Base-by-base conservation (phyloP, 2,329 filamentous ascomycete genomes). In the Penicillium sp. region DNA sequence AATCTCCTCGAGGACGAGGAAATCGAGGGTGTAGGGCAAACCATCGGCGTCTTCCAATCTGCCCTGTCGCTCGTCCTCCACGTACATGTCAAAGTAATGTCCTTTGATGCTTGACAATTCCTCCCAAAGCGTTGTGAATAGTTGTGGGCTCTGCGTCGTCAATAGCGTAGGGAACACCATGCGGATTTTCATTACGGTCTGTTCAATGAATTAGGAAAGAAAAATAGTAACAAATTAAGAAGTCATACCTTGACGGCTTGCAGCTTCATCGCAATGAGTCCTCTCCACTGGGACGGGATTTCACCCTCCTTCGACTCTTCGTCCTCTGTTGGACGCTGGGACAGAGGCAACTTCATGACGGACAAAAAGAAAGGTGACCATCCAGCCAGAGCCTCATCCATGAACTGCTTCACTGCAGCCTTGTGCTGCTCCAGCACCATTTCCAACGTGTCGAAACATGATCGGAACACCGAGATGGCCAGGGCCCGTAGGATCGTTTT, bases 361-460 rank as follows among this genome's bases (percentile, higher is more conserved):
- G 83, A 81, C 63, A 91, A 81, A 77, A 97, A 94, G 77, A 96
- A 96, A 4, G 92, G 90, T 60, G 90, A 87, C 94, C 94, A 99
- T 51, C 84, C 83, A 64, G 81, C 82, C 49, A 97, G 80, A 0
- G 91, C 85, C 67, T 96, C 89, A 60, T 96, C 90, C 53, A 93
- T 91, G 71, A 99, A 99, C 1, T 81, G 82, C 73, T 90, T 94
- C 60, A 97, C 91, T 55, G 90, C 90, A 57, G 83, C 82, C 66
- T 90, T 89, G 74, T 97, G 90, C 64, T 96, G 90, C 63, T 96
- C 92, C 79, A 96, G 89, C 63, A 97, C 89, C 84, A 97, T 96
- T 74, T 97, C 91, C 77, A 99, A 84, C 56, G 94, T 90, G 70
- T 97, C 91, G 71, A 99, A 96, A 74, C 91, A 96, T 49, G 86